Base-by-base conservation (phyloP, 2,329 filamentous ascomycete genomes). In the Penicillium sp. region DNA sequence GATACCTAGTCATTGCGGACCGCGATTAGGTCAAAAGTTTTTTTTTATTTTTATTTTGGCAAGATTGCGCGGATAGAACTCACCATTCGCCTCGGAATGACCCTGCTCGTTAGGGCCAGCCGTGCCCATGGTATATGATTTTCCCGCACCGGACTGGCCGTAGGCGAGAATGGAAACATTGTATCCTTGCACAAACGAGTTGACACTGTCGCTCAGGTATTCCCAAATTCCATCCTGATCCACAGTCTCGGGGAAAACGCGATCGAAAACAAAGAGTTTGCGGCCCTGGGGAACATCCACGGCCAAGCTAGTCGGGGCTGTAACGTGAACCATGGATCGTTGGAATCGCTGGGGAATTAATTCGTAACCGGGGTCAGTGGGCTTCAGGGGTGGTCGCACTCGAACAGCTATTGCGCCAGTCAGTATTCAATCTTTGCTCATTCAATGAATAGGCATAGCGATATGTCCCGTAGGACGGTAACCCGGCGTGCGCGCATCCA, bases 111-210 rank as follows among this genome's bases (percentile, higher is more conserved):
- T 73, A 2, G 92, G 90, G 4, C 91, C 91, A 0, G 93, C 91
- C 0, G 94, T 99, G 52, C 94, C 94, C 94, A 99, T 99, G 0
- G 94, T 99, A 70, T 95, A 97, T 2, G 93, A 97, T 76, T 99
- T 99, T 63, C 94, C 94, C 10, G 94, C 91, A 51, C 94, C 94
- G 26, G 94, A 99, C 77, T 99, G 94, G 61, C 94, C 94, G 67
- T 99, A 99, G 44, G 94, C 94, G 64, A 99, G 79, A 45, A 99
- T 85, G 3, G 94, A 99, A 53, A 99, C 94, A 83, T 99, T 99
- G 82, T 97, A 99, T 49, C 94, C 94, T 69, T 96, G 90, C 1
- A 94, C 79, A 64, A 99, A 99, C 2, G 92, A 89, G 63, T 81
- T 85, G 62, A 97, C 88, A 64, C 91, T 95, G 62, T 99, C 94